Evolutionary conservation across 2,329 filamentous ascomycete species (phyloP).

Genomic region (Nigrospora osmanthi): DNA sequence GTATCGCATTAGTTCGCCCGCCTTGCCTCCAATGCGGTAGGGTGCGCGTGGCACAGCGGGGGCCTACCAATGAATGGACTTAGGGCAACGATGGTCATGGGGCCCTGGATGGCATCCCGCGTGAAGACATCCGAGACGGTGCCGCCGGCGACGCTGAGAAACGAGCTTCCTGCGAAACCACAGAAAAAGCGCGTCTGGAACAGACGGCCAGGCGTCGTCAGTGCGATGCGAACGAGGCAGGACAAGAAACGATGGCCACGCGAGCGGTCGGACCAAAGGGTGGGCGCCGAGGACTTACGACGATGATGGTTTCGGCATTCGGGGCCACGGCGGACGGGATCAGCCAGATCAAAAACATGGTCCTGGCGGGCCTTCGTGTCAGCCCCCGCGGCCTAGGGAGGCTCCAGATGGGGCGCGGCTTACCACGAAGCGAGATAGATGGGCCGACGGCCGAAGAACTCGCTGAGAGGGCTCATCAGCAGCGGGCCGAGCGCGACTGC

Average conservation of each 20-base stretch:
- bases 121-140: conserved; percentile 77
- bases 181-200: conserved; percentile 61
- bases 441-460: conserved; percentile 75
- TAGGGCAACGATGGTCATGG: conserved; percentile 76
- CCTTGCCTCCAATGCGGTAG: background rate
- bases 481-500: conserved; percentile 51
- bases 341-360: conserved; percentile 70
- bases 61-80: conserved; percentile 47
- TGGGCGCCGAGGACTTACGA: conserved; percentile 25
- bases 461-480: conserved; percentile 55
- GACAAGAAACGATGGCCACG: too few species aligned
- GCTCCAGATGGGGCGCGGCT: background rate
- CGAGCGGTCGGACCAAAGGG: background rate
- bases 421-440: conserved; percentile 70
- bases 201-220: background rate
- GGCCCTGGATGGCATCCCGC: conserved; percentile 60
- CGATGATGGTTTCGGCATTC: conserved; percentile 74
- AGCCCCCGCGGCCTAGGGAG: background rate
- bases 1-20: too few species aligned
- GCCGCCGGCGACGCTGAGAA: conserved; percentile 69
- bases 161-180: conserved; percentile 62
- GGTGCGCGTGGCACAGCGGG: background rate
- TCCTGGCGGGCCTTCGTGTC: conserved; percentile 7
- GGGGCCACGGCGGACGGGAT: conserved; percentile 74
- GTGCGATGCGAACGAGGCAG: background rate